These are phyloP conservation scores for Fusarium staphyleae DNA, from an alignment of 2,329 filamentous ascomycete species.

Conservation along the genomic window DNA sequence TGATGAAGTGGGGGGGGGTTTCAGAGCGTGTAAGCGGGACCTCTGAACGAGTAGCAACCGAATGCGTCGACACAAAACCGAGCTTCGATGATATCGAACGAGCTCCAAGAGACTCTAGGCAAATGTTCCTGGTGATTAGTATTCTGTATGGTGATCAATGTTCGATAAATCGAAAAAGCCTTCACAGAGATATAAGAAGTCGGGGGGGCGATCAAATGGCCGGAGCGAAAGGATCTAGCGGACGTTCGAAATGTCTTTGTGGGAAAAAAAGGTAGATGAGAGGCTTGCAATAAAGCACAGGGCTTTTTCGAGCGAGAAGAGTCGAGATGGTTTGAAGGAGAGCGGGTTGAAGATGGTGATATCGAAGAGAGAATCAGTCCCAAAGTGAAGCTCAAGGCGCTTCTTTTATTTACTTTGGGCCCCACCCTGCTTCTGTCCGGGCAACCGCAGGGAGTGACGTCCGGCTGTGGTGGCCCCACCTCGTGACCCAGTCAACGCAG, in stretches of 20 bases:
- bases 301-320: conserved; percentile 23
- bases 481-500: conserved; percentile 22
- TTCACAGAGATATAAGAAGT: conserved; percentile 53
- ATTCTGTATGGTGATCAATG: conserved; percentile 51
- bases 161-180: conserved; percentile 57
- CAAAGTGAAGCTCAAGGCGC: conserved; percentile 29
- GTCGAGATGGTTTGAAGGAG: conserved; percentile 15
- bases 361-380: conserved; percentile 36
- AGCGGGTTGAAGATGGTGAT: conserved; percentile 35
- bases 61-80: conserved; percentile 53
- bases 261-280: conserved; percentile 33
- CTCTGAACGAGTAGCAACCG: conserved; percentile 55
- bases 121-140: conserved; percentile 65
- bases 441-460: conserved; percentile 43
- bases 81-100: conserved; percentile 54
- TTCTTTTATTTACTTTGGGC: conserved; percentile 57
- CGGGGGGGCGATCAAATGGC: conserved; percentile 58
- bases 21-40: conserved; percentile 35
- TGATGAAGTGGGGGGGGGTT: conserved; percentile 14
- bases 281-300: conserved; percentile 36
- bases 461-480: conserved; percentile 33
- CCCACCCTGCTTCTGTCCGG: conserved; percentile 47
- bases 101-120: conserved; percentile 67
- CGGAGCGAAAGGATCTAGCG: conserved; percentile 58
- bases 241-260: conserved; percentile 46